Percentiles rank a stretch among this genome's conserved stretches.
phyloP scores from a whole-genome alignment of 805 yeast genomes.

The Danielozyma ontarioensis region DNA sequence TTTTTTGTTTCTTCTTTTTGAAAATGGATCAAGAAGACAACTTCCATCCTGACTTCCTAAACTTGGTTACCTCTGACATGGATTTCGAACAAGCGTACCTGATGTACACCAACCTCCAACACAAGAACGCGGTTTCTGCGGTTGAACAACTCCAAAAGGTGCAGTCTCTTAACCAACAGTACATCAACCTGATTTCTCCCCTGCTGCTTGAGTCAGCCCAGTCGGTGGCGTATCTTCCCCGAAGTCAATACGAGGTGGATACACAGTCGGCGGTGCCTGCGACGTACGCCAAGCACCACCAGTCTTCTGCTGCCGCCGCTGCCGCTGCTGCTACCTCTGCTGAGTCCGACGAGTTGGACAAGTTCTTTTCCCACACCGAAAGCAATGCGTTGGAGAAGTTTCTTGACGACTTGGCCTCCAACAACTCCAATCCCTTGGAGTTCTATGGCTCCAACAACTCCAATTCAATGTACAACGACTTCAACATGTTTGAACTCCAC shows the following conservation, averaged over 20 bases:
- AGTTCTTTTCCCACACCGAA: conserved; percentile 32
- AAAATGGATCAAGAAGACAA: no score
- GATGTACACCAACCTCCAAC: conserved; percentile 35
- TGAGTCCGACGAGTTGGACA: conserved; percentile 24
- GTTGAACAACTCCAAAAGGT: conserved; percentile 35
- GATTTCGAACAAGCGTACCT: conserved; percentile 42
- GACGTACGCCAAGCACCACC: background rate
- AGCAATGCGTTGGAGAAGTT: conserved; percentile 36
- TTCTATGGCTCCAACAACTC: conserved; percentile 16
- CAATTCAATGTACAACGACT: conserved; percentile 1
- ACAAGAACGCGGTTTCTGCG: conserved; percentile 28
- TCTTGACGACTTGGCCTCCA: conserved; percentile 33
- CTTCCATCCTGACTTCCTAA: conserved; percentile 8
- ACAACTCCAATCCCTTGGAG: conserved; percentile 23
- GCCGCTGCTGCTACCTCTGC: no score
- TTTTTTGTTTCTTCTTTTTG: no score
- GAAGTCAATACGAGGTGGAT: background rate
- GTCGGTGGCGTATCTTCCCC: background rate
- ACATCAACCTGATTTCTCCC: background rate
- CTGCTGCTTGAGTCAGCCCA: background rate
- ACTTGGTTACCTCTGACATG: conserved; percentile 36
- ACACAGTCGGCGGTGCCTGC: background rate
- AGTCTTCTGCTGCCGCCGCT: no score
- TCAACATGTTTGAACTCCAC: conserved; percentile 23
- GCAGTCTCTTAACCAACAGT: conserved; percentile 25